A percentile compares a stretch with the other conserved stretches of the same genome.
Conservation (phyloP, 768 basidiomycete genomes). For the Cystofilobasidium macerans region DNA sequence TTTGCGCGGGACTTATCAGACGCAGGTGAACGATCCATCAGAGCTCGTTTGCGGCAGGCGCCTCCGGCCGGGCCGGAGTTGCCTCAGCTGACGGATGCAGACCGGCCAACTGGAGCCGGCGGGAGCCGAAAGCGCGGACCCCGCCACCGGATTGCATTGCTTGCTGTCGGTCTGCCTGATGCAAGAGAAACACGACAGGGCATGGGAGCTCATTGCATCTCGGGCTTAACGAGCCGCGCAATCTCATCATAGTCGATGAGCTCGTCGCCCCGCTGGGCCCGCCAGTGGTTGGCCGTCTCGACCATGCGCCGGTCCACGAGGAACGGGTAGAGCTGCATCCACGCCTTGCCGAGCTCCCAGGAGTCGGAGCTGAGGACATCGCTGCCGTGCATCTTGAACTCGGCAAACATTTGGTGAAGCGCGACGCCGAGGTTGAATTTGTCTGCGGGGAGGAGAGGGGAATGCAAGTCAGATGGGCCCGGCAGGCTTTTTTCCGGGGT, state of each 20-base stretch:
- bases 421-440: constrained; percentile 17
- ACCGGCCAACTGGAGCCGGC: too few species aligned
- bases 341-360: constrained; percentile 10
- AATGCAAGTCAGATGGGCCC: not conserved
- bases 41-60: too few species aligned
- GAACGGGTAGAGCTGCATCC: constrained; percentile 14
- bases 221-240: not conserved
- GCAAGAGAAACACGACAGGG: too few species aligned
- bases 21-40: too few species aligned
- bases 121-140: too few species aligned
- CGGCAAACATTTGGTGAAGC: constrained; percentile 5
- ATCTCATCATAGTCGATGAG: not conserved
- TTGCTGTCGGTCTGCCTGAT: not conserved
- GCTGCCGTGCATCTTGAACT: constrained; percentile 14
- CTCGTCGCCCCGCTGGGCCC: not conserved
- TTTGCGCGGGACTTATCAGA: too few species aligned
- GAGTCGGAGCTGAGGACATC: constrained; percentile 5
- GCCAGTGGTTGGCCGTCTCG: constrained; percentile 2
- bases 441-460: not conserved
- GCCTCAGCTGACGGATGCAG: too few species aligned
- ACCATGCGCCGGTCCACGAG: not conserved
- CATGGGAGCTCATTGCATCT: not conserved
- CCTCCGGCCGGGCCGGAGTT: too few species aligned
- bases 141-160: too few species aligned
- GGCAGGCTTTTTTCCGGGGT: not conserved